Evolutionary conservation across 2,329 filamentous ascomycete species (phyloP).

Genomic region (Aspergillus pseudoterreus): DNA sequence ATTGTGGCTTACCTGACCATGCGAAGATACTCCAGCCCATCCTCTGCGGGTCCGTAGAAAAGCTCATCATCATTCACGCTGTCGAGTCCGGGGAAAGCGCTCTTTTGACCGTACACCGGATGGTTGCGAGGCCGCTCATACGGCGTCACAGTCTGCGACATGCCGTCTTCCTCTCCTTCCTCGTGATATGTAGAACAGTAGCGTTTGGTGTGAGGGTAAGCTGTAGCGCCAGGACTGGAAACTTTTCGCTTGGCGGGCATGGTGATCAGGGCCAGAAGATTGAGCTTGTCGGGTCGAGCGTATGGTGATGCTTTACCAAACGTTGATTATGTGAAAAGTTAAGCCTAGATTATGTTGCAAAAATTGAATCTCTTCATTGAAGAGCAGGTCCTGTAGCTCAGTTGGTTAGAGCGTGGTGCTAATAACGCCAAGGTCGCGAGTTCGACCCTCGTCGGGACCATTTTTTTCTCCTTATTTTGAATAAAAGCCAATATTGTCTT

Average conservation of each 20-base stretch:
- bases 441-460: slow-evolving; percentile 14
- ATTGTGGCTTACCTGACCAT: slow-evolving; percentile 63
- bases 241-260: slow-evolving; percentile 36
- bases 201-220: slow-evolving; percentile 26
- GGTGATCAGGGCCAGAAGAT: slow-evolving; percentile 11
- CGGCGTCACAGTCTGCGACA: slow-evolving; percentile 11
- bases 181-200: slow-evolving; percentile 27
- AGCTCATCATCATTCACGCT: slow-evolving; percentile 50
- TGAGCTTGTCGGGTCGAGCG: background rate
- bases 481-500: background rate
- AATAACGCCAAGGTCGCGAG: slow-evolving; percentile 15
- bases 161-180: slow-evolving; percentile 25
- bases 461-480: background rate
- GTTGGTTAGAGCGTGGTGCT: slow-evolving; percentile 15
- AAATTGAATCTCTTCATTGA: background rate
- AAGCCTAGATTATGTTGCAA: too few relatives aligned
- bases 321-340: too few relatives aligned
- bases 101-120: slow-evolving; percentile 66
- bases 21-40: slow-evolving; percentile 67
- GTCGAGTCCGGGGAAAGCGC: slow-evolving; percentile 64
- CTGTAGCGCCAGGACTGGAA: slow-evolving; percentile 11
- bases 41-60: slow-evolving; percentile 64
- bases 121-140: slow-evolving; percentile 50
- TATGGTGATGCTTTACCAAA: too few relatives aligned
- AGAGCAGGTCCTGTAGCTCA: slow-evolving; percentile 11